A percentile compares a stretch with the other conserved stretches of the same genome.
Evolutionary conservation across 345 rosid genomes (phyloP).

Genomic region (Rubroshorea leprosula): DNA sequence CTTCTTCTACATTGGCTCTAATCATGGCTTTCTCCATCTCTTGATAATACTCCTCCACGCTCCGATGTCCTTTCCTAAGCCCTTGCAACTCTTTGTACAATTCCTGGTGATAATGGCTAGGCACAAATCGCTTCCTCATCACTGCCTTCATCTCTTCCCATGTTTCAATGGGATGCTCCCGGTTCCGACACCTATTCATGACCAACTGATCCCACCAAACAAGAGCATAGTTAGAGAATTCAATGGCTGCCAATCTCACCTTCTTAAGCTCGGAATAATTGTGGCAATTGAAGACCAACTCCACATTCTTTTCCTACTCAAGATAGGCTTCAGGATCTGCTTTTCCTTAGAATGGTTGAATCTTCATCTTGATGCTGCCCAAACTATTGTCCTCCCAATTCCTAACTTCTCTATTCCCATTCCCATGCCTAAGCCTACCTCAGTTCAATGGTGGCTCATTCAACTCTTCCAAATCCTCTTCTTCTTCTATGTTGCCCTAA

Average conservation of each 20-base stretch:
- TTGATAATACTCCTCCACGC: not conserved
- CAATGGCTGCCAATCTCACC: not conserved
- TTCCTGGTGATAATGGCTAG: not conserved
- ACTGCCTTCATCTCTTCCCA: conserved; percentile 4
- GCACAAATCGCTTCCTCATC: conserved; percentile 2
- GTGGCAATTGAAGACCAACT: not conserved
- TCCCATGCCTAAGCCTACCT: no score
- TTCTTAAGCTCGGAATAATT: no score
- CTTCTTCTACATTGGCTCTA: not conserved
- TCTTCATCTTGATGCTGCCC: no score
- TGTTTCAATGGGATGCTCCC: not conserved
- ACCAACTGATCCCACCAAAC: not conserved
- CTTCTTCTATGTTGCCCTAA: no score
- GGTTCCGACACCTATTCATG: not conserved
- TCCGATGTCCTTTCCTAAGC: not conserved
- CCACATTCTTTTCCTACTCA: not conserved
- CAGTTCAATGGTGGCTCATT: no score
- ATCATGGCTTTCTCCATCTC: not conserved
- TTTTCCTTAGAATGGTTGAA: no score
- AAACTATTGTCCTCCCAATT: no score
- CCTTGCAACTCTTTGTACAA: not conserved
- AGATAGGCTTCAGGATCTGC: no score
- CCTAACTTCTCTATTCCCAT: no score
- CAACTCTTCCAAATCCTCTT: no score
- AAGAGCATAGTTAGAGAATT: conserved; percentile 2